These are phyloP conservation scores for Pseudopediastrum boryanum DNA, from an alignment of 139 green algal genomes.

Conservation along the genomic window DNA sequence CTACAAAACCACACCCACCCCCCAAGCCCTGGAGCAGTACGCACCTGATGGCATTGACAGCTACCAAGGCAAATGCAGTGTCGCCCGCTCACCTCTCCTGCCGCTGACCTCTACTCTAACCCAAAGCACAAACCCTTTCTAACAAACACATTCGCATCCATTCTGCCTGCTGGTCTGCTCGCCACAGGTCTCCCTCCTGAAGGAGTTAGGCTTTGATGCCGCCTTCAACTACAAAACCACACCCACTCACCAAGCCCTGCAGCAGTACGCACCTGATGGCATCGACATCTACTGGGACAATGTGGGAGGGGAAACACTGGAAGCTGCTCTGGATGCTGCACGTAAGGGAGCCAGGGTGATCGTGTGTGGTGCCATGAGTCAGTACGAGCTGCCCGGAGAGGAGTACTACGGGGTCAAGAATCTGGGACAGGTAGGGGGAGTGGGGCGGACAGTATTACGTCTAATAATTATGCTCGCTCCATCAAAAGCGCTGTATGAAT, in stretches of 20 bases:
- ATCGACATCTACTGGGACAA: constrained; percentile 60
- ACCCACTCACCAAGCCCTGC: constrained; percentile 15
- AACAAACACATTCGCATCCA: too few species aligned
- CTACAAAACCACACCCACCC: not conserved
- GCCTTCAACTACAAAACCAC: constrained; percentile 56
- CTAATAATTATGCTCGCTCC: too few species aligned
- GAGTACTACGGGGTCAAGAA: constrained; percentile 48
- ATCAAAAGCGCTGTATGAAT: too few species aligned
- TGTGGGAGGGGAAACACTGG: constrained; percentile 49
- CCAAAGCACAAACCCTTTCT: too few species aligned
- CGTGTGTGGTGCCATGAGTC: constrained; percentile 36
- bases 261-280: constrained; percentile 21
- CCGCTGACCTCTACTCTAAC: too few species aligned
- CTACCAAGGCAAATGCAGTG: constrained; percentile 56
- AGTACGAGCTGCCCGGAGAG: constrained; percentile 45
- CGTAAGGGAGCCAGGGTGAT: constrained; percentile 35
- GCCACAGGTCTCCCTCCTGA: constrained; percentile 37
- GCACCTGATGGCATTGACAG: constrained; percentile 28
- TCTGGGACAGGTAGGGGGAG: constrained; percentile 28
- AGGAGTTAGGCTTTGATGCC: constrained; percentile 41
- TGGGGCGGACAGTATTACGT: not conserved
- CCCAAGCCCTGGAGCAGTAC: not conserved
- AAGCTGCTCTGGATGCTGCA: constrained; percentile 40
- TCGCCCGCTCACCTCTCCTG: too few species aligned
- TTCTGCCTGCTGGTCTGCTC: too few species aligned